Evolutionary conservation across 805 yeast genomes (phyloP), one percentile per base, ranked within the genome.

Genomic region (Clavispora carvajalis): DNA sequence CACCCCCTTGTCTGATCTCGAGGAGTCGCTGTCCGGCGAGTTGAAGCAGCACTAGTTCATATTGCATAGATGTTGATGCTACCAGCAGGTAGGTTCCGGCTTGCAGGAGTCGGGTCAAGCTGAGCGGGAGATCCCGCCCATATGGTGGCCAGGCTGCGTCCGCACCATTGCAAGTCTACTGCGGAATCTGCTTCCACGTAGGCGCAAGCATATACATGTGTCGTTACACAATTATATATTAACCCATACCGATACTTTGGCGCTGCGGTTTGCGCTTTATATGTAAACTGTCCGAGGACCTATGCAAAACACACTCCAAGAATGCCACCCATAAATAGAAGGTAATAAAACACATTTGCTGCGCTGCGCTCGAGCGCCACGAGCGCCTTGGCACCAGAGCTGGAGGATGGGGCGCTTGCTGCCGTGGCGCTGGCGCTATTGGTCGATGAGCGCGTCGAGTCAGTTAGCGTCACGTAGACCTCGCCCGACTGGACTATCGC

Each of bases 401-500:
- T 16, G 16, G 31, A 35, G 7, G 42, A 15, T 11, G 28, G 44
- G n/a, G 52, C 50, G 15, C 36, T 38, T 1, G 57, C 57, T 3
- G 57, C 57, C 15, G 49, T 52, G 17, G 56, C 55, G 4, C 47
- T 37, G 15, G 12, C 41, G 18, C 38, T 26, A 16, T 28, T 16
- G 6, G 41, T 22, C 12, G 24, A 11, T 9, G 41, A 16, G 7
- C 22, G 15, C 8, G 33, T 33, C 15, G 21, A 40, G 17, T 29
- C 17, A n/a, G 41, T 40, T 11, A 49, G 52, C 2, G 67, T 58
- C 11, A 62, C 41, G 47, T 56, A 54, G 23, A 65, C 53, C 22
- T 60, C 60, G 6, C 67, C 62, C 13, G 58, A 53, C 22, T 46
- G 44, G 29, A 63, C 53, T 15, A 54, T 39, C 41, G 45, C 39